phyloP scores from a whole-genome alignment of 1,284 basidiomycete species.

The Ganoderma resinaceum region DNA sequence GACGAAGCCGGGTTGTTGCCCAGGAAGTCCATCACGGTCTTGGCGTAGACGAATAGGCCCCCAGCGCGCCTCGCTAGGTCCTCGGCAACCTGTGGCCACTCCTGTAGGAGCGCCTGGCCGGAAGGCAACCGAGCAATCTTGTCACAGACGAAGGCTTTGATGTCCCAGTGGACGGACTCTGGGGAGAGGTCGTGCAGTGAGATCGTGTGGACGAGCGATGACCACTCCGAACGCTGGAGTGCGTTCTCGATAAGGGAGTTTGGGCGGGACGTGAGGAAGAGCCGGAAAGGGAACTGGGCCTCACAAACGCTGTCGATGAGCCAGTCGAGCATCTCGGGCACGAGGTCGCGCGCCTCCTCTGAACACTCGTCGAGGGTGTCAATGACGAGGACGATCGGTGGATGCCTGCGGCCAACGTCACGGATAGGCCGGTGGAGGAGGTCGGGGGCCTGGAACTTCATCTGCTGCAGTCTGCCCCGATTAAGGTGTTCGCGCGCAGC shows the following conservation, averaged over 20 bases:
- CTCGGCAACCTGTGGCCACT: neutral
- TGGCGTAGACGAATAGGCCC: constrained; percentile 23
- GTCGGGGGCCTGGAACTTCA: neutral
- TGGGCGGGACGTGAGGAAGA: constrained; percentile 30
- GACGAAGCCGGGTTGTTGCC: constrained; percentile 9
- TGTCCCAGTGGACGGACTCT: constrained; percentile 18
- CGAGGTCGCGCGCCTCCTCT: neutral
- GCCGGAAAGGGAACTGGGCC: constrained; percentile 17
- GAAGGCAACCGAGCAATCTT: neutral
- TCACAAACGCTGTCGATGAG: constrained; percentile 1
- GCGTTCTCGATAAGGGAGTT: constrained; percentile 17
- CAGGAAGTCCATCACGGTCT: constrained; percentile 18
- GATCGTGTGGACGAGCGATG: constrained; percentile 4
- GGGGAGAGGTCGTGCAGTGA: constrained; percentile 23
- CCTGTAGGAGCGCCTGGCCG: neutral
- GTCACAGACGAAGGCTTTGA: constrained; percentile 13
- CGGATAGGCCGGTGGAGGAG: constrained; percentile 7
- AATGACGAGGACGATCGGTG: constrained; percentile 18
- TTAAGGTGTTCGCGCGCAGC: constrained; percentile 14
- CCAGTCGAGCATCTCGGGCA: constrained; percentile 9
- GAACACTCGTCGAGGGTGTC: constrained; percentile 28
- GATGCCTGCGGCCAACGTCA: neutral
- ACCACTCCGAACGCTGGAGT: constrained; percentile 1
- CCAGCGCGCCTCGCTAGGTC: constrained; percentile 9
- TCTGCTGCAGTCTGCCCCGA: constrained; percentile 7